Evolutionary conservation across 2,329 filamentous ascomycete species (phyloP).

Genomic region (Drechslerella stenobrocha): DNA sequence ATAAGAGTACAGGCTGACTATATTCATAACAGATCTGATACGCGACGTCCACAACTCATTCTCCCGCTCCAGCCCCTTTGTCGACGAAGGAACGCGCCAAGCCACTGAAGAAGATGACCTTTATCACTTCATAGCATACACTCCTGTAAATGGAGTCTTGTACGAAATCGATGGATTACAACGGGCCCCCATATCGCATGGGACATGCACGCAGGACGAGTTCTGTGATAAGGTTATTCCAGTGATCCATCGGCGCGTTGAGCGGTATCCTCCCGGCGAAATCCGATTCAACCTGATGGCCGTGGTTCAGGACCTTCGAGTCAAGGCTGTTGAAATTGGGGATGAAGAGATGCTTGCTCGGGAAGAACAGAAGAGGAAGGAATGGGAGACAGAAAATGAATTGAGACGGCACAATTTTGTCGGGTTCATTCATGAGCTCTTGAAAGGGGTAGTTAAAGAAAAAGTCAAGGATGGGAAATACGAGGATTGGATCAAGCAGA

Average conservation of each 20-base stretch:
- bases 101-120: conserved; percentile 80
- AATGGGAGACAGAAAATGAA: conserved; percentile 95
- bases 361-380: conserved; percentile 79
- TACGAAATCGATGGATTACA: conserved; percentile 97
- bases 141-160: conserved; percentile 73
- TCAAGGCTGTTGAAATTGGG: conserved; percentile 76
- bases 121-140: conserved; percentile 98
- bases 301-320: conserved; percentile 80
- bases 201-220: conserved; percentile 67
- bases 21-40: conserved; percentile 59
- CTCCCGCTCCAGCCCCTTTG: conserved; percentile 83
- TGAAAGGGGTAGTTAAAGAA: conserved; percentile 77
- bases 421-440: conserved; percentile 84
- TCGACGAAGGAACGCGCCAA: conserved; percentile 72
- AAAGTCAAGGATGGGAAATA: conserved; percentile 72
- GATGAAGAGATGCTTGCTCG: conserved; percentile 75
- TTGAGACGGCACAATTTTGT: conserved; percentile 93
- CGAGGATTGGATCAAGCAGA: conserved; percentile 72
- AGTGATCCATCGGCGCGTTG: conserved; percentile 82
- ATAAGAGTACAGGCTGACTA: conserved; percentile 13
- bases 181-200: conserved; percentile 87
- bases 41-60: conserved; percentile 87
- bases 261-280: conserved; percentile 80
- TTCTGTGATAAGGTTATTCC: conserved; percentile 82
- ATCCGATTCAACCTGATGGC: conserved; percentile 96